Evolutionary conservation across 768 basidiomycete genomes (phyloP), one percentile per base, ranked within the genome.

Genomic region (Tylopilus sp.): DNA sequence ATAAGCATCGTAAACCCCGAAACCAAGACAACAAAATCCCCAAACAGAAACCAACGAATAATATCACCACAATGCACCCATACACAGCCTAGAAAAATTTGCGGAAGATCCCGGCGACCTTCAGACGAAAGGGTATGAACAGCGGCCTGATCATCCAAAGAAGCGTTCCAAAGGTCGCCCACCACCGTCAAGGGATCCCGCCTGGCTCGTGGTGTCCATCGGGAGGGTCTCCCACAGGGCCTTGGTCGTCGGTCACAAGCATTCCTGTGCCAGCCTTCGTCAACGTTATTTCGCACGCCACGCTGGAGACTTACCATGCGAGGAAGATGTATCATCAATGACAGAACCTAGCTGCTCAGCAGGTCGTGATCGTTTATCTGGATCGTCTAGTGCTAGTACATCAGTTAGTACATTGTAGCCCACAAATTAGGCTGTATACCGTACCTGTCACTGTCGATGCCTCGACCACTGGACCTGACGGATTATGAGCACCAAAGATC

Each of bases 51-150:
- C 45, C 24, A 56, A 67, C 55, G 44, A 64, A 60, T 33, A 63
- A 59, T 57, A 70, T 55, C 51, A 63, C 34, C 43, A 55, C 51
- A 56, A 60, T 66, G 48, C 50, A 59, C 54, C n/a, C 54, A 55
- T 48, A 42, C 33, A 7, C 46, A 62, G 48, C 53, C 61, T 68
- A 75, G 50, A 76, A 71, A 57, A 66, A 74, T 64, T 72, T 72
- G 65, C 72, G 71, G 62, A 77, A 64, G 62, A 66, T 71, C 76
- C 66, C 76, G 76, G 76, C 76, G 71, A 78, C 76, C 72, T 69
- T 78, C 68, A 75, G 73, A 62, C 72, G 61, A 60, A 76, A 65
- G 51, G 74, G 75, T 58, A 74, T 63, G 57, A 74, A 63, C 49
- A 74, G 54, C 45, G 73, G 74, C 62, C 68, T 67, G 56, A 72